Conservation (phyloP, 2,329 filamentous ascomycete genomes). For the Paracorniculantispora psalliotae region DNA sequence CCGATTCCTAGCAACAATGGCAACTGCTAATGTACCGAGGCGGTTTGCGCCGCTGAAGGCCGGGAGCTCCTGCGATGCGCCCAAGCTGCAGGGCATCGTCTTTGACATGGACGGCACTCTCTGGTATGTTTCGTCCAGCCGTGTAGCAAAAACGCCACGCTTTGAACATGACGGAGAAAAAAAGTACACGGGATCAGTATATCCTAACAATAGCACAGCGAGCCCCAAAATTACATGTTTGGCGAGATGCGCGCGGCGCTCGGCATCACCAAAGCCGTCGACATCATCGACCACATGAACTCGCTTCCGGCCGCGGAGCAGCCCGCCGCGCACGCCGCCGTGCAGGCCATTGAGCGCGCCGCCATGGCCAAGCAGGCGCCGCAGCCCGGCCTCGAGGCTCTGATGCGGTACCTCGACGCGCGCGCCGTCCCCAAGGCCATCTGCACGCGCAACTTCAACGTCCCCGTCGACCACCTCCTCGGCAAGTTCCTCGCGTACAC, state of each 20-base stretch:
- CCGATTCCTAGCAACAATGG: conserved; percentile 38
- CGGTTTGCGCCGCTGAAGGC: conserved; percentile 54
- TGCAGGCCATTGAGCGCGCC: conserved; percentile 72
- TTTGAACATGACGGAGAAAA: neutral
- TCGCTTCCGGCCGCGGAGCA: conserved; percentile 58
- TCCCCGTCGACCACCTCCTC: conserved; percentile 70
- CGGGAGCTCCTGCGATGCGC: conserved; percentile 30
- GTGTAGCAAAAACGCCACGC: conserved; percentile 12
- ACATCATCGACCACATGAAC: conserved; percentile 89
- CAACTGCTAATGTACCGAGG: conserved; percentile 30
- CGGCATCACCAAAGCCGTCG: conserved; percentile 63
- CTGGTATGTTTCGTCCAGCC: conserved; percentile 55
- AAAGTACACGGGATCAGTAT: neutral
- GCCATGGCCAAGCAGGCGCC: conserved; percentile 78
- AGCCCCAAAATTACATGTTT: conserved; percentile 97
- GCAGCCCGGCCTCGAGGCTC: conserved; percentile 68
- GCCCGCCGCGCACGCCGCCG: conserved; percentile 62
- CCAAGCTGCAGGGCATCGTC: conserved; percentile 56
- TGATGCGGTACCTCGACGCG: conserved; percentile 72
- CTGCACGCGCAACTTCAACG: conserved; percentile 90
- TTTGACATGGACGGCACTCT: conserved; percentile 96
- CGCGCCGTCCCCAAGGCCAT: conserved; percentile 70
- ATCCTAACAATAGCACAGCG: conserved; percentile 51
- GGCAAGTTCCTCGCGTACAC: conserved; percentile 65
- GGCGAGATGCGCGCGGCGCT: conserved; percentile 73